These are phyloP conservation scores for Nicotiana undulata DNA, from an alignment of 257 asterid genomes.

Conservation along the genomic window DNA sequence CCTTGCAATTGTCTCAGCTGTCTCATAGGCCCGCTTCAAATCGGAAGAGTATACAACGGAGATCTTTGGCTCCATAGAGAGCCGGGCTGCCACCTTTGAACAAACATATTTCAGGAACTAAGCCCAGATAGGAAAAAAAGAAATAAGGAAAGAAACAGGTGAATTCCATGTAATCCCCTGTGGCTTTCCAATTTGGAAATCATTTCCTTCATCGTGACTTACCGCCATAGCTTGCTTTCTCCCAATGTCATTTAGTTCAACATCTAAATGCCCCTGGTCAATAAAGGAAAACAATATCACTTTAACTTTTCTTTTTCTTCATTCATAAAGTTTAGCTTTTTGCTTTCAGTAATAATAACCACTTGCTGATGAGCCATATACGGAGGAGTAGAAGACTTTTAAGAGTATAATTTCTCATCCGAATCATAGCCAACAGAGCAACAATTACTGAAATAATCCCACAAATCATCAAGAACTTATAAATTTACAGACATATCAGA, in stretches of 20 bases:
- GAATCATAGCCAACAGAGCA: background rate
- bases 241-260: conserved; percentile 71
- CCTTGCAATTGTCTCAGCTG: conserved; percentile 58
- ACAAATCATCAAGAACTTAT: background rate
- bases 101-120: background rate
- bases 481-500: background rate
- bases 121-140: background rate
- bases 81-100: conserved; percentile 63
- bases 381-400: background rate
- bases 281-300: background rate
- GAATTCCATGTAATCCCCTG: too few relatives aligned
- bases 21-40: conserved; percentile 64
- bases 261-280: conserved; percentile 76
- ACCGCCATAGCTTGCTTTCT: conserved; percentile 78
- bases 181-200: too few relatives aligned
- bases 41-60: conserved; percentile 71
- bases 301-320: too few relatives aligned
- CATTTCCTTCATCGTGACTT: conserved; percentile 15
- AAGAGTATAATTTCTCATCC: background rate
- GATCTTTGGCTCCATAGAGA: conserved; percentile 51
- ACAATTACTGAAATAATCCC: background rate
- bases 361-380: background rate
- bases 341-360: too few relatives aligned
- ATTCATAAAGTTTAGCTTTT: background rate
- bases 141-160: background rate